Evolutionary conservation across 805 yeast genomes (phyloP).

Genomic region (Kluyveromyces siamensis): DNA sequence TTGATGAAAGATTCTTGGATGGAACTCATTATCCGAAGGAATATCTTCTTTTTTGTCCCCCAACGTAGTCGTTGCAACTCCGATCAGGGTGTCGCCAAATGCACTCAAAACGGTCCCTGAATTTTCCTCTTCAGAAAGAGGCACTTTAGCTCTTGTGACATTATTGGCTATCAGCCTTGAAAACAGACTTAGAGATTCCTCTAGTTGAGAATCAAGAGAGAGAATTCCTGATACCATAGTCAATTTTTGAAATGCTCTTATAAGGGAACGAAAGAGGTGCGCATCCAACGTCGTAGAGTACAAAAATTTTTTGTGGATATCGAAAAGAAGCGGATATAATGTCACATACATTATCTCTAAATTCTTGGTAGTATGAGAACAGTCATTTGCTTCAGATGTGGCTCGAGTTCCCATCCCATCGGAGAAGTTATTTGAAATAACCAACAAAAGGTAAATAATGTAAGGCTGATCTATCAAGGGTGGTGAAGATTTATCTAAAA

Average conservation of each 20-base stretch:
- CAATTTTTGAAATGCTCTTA: constrained; percentile 69
- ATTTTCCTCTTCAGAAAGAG: constrained; percentile 34
- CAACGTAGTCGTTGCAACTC: constrained; percentile 3
- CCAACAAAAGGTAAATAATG: constrained; percentile 45
- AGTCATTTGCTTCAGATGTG: constrained; percentile 27
- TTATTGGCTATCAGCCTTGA: constrained; percentile 38
- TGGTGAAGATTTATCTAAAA: constrained; percentile 72
- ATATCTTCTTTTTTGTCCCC: background rate
- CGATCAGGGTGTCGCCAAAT: constrained; percentile 16
- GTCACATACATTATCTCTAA: constrained; percentile 22
- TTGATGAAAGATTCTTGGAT: constrained; percentile 43
- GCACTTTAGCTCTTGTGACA: constrained; percentile 38
- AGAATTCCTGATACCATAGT: constrained; percentile 78
- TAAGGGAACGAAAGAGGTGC: constrained; percentile 56
- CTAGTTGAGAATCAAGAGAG: constrained; percentile 47
- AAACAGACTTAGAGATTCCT: constrained; percentile 43
- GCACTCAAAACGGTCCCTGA: constrained; percentile 11
- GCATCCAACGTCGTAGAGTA: constrained; percentile 56
- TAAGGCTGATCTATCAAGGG: constrained; percentile 63
- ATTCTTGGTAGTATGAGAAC: constrained; percentile 6
- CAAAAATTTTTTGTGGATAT: constrained; percentile 42
- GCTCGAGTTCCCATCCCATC: constrained; percentile 61
- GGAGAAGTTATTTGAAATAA: constrained; percentile 43
- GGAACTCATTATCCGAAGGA: constrained; percentile 6
- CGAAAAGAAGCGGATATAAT: constrained; percentile 34